phyloP scores from a whole-genome alignment of 176 grass and related monocot genomes.

The Otatea glauca region DNA sequence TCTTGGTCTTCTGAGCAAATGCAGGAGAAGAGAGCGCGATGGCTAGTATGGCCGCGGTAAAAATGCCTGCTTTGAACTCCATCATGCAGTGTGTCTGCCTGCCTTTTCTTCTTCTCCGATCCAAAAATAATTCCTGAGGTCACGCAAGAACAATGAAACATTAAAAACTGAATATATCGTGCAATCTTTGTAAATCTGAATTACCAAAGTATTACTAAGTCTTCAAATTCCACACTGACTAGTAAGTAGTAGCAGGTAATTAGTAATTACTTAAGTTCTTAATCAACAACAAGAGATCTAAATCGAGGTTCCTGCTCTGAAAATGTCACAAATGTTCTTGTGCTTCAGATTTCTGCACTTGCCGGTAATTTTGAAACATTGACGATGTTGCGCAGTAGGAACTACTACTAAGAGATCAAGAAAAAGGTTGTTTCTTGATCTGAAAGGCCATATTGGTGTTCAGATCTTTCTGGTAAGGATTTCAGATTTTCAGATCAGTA shows the following conservation, averaged over 20 bases:
- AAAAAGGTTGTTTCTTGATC: background rate
- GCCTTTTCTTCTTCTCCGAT: slow-evolving; percentile 33
- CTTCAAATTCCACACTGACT: background rate
- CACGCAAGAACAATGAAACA: slow-evolving; percentile 42
- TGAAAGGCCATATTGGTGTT: background rate
- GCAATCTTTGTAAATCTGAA: slow-evolving; percentile 1
- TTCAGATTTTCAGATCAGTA: slow-evolving; percentile 21
- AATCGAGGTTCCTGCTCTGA: slow-evolving; percentile 1
- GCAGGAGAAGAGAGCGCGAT: slow-evolving; percentile 54
- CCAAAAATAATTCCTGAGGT: slow-evolving; percentile 28
- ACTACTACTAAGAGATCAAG: background rate
- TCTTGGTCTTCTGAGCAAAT: slow-evolving; percentile 58
- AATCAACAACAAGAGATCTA: background rate
- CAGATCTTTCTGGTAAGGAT: slow-evolving; percentile 38
- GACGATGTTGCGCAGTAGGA: background rate
- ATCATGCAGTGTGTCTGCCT: slow-evolving; percentile 40
- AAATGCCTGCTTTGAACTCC: slow-evolving; percentile 46
- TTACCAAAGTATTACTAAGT: background rate
- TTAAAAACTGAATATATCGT: slow-evolving; percentile 13
- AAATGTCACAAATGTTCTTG: background rate
- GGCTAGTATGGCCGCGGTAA: slow-evolving; percentile 49
- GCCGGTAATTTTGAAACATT: background rate
- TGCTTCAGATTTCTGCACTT: background rate
- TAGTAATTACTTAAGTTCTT: background rate
- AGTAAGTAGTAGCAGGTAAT: background rate